Evolutionary conservation across 495 filamentous ascomycete species (phyloP), one percentile per base, ranked within the genome.

Genomic region (Chaetomium cochliodes): DNA sequence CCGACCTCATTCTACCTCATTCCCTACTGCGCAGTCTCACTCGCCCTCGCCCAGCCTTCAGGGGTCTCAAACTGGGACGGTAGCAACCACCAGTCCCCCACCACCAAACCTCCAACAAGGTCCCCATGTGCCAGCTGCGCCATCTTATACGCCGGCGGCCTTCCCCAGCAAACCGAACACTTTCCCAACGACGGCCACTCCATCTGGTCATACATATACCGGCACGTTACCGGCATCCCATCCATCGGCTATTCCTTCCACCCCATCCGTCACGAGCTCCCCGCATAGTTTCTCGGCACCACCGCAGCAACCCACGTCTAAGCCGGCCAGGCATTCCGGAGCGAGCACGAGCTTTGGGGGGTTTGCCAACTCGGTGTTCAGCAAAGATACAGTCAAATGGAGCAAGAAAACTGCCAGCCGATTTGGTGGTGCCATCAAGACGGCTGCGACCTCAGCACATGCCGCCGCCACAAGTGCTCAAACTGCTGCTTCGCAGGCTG

Each of bases 311-410:
- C 58, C 37, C 1, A 30, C 62, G 49, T 8, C 59, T 23, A 58
- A 50, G 23, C 53, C 52, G 22, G 18, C 60, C 23, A 41, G n/a
- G 20, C 13, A 57, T 41, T 23, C 54, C 0, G 30, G 41, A 6
- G 59, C 58, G 20, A 61, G 64, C 22, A 41, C 65, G 18, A 73
- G 70, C 62, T 57, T 71, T 22, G 54, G 63, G 6, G 65, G 65
- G 5, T 64, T 67, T 44, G 63, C 70, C 18, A 70, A 61, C 51
- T 68, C 71, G 0, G 54, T 71, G 16, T 73, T 73, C 44, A 68
- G 71, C 65, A 73, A 71, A 28, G 71, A 73, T 28, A 63, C 71
- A 13, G 65, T 73, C 4, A 69, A 67, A 33, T 73, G 71, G 71
- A 68, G 67, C 49, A 69, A 71, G 51, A 73, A 69, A 54, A 70